These are phyloP conservation scores for Euphorbia peplus DNA, from an alignment of 345 rosid species.

Conservation along the genomic window DNA sequence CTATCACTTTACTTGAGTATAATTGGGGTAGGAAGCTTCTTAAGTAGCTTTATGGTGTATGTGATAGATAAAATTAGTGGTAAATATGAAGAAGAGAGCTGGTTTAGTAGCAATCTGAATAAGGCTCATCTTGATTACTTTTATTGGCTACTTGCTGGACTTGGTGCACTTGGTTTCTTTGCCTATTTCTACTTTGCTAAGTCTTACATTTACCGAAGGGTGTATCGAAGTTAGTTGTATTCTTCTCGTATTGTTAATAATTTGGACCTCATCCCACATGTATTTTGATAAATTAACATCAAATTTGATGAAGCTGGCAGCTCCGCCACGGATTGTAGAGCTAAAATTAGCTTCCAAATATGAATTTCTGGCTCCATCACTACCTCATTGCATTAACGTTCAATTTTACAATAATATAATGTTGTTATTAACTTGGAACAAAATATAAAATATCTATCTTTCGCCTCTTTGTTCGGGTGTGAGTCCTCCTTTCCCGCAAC, in stretches of 20 bases:
- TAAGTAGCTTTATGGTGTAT: constrained; percentile 19
- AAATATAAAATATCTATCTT: neutral
- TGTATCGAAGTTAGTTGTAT: neutral
- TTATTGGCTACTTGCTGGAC: constrained; percentile 17
- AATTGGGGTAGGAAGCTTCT: constrained; percentile 18
- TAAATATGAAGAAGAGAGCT: neutral
- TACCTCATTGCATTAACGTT: no score
- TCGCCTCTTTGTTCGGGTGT: constrained; percentile 11
- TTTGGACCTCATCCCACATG: no score
- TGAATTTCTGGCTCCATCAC: no score
- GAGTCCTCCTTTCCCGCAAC: constrained; percentile 68
- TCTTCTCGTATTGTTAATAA: no score
- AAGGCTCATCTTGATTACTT: constrained; percentile 22
- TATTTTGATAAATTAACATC: no score
- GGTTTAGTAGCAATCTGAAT: constrained; percentile 18
- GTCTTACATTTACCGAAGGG: constrained; percentile 8
- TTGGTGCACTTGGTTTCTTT: constrained; percentile 4
- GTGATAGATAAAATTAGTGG: constrained; percentile 8
- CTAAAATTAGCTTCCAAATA: no score
- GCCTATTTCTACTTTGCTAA: constrained; percentile 12
- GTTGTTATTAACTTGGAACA: no score
- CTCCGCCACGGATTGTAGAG: no score
- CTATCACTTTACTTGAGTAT: constrained; percentile 18
- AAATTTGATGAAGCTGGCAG: no score
- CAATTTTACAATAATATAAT: no score